phyloP scores from a whole-genome alignment of 2,329 filamentous ascomycete genomes.

The Apiospora phragmitis region DNA sequence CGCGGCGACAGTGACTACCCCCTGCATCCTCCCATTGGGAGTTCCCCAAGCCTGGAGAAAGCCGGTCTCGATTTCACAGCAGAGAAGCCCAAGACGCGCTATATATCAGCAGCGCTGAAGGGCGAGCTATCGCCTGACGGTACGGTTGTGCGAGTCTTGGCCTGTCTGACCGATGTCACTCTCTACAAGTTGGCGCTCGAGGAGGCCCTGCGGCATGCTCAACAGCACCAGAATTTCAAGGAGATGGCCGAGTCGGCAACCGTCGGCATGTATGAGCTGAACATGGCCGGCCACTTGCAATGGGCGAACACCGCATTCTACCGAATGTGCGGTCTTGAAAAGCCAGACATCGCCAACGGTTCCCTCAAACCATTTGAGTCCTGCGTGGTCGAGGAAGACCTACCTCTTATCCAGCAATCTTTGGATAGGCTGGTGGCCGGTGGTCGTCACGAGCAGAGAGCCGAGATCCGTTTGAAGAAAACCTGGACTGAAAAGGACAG shows the following conservation, averaged over 20 bases:
- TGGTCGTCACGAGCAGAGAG: constrained; percentile 23
- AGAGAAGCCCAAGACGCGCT: constrained; percentile 35
- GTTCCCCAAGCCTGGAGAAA: constrained; percentile 38
- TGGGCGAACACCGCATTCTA: constrained; percentile 56
- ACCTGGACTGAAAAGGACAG: constrained; percentile 47
- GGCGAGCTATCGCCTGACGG: constrained; percentile 46
- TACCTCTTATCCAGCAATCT: constrained; percentile 39
- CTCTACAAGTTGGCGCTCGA: constrained; percentile 50
- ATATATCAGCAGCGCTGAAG: constrained; percentile 48
- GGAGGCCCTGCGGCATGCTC: constrained; percentile 48
- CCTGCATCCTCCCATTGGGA: constrained; percentile 29
- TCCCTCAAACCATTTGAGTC: constrained; percentile 45
- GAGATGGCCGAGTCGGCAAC: constrained; percentile 56
- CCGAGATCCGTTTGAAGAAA: constrained; percentile 49
- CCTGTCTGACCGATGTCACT: constrained; percentile 53
- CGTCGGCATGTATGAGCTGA: constrained; percentile 56
- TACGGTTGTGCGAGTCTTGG: constrained; percentile 44
- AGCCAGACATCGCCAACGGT: constrained; percentile 36
- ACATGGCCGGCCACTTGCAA: constrained; percentile 48
- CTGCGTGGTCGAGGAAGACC: constrained; percentile 47
- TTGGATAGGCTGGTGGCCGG: constrained; percentile 40
- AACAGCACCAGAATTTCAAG: constrained; percentile 54
- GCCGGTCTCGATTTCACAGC: constrained; percentile 35
- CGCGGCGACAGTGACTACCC: constrained; percentile 27
- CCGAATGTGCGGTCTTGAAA: constrained; percentile 51